A percentile compares a stretch with the other conserved stretches of the same genome.
These are phyloP conservation scores for Tetrastigma voinierianum DNA, from an alignment of 164 flowering plant genomes.

Conservation along the genomic window DNA sequence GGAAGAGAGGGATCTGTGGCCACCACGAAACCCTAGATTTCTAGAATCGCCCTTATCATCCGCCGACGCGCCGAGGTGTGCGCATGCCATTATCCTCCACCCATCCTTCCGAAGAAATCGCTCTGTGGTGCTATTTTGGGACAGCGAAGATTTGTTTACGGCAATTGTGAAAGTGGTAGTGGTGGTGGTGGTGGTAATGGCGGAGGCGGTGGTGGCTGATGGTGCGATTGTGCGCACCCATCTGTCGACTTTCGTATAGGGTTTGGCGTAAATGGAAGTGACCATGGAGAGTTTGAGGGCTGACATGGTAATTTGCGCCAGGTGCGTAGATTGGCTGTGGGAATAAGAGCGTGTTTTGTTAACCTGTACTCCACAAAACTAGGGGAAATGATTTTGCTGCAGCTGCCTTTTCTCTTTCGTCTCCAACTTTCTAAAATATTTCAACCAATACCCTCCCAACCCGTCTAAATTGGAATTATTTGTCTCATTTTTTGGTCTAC, in stretches of 20 bases:
- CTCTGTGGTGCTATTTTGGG: slow-evolving; percentile 7
- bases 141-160: background rate
- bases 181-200: background rate
- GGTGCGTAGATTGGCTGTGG: slow-evolving; percentile 1
- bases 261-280: slow-evolving; percentile 13
- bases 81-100: slow-evolving; percentile 25
- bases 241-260: slow-evolving; percentile 18
- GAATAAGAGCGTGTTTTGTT: background rate
- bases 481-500: too few relatives aligned
- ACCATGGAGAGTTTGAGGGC: slow-evolving; percentile 18
- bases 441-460: too few relatives aligned
- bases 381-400: too few relatives aligned
- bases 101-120: background rate
- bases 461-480: too few relatives aligned
- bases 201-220: background rate
- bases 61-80: slow-evolving; percentile 14
- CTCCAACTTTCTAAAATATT: too few relatives aligned
- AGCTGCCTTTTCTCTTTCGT: background rate
- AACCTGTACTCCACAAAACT: background rate
- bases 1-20: slow-evolving; percentile 4
- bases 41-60: slow-evolving; percentile 13
- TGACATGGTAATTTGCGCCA: background rate
- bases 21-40: slow-evolving; percentile 13
- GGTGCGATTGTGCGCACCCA: slow-evolving; percentile 18
- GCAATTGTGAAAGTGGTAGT: background rate